These are phyloP conservation scores for Geotrichum europaeum DNA, from an alignment of 1,139 yeast species.

Conservation along the genomic window DNA sequence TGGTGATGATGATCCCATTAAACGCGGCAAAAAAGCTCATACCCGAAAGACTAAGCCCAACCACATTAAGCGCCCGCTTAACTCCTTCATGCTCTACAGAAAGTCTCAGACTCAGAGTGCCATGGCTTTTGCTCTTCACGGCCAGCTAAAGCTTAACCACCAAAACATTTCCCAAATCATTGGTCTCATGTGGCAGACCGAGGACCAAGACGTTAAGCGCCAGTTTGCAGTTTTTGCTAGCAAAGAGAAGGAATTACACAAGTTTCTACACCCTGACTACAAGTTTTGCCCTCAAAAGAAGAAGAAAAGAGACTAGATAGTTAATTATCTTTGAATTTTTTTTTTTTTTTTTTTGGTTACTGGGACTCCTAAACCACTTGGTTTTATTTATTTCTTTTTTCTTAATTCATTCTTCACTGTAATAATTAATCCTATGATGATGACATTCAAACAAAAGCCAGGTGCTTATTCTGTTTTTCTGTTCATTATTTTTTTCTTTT, in stretches of 20 bases:
- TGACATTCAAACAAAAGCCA: too few relatives aligned
- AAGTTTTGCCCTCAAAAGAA: conserved; percentile 41
- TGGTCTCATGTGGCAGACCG: conserved; percentile 46
- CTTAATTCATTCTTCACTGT: background rate
- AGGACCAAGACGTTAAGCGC: conserved; percentile 36
- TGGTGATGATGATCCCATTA: conserved; percentile 17
- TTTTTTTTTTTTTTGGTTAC: background rate
- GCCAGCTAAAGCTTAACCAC: conserved; percentile 38
- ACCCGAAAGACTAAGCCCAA: conserved; percentile 24
- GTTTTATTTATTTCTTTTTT: background rate
- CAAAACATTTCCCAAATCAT: conserved; percentile 41
- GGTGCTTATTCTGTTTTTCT: too few relatives aligned
- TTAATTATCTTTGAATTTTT: background rate
- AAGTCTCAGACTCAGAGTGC: conserved; percentile 42
- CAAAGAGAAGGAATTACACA: conserved; percentile 41
- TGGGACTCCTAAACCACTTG: background rate
- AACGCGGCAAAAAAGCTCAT: conserved; percentile 13
- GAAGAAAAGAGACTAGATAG: conserved; percentile 20
- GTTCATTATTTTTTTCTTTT: too few relatives aligned
- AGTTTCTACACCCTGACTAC: conserved; percentile 41
- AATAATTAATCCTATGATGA: background rate
- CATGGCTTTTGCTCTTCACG: conserved; percentile 37
- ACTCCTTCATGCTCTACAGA: conserved; percentile 49
- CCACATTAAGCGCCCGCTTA: conserved; percentile 44
- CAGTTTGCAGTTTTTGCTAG: conserved; percentile 38